Conservation (phyloP, 2,329 filamentous ascomycete species). For the Fusarium siculi region DNA sequence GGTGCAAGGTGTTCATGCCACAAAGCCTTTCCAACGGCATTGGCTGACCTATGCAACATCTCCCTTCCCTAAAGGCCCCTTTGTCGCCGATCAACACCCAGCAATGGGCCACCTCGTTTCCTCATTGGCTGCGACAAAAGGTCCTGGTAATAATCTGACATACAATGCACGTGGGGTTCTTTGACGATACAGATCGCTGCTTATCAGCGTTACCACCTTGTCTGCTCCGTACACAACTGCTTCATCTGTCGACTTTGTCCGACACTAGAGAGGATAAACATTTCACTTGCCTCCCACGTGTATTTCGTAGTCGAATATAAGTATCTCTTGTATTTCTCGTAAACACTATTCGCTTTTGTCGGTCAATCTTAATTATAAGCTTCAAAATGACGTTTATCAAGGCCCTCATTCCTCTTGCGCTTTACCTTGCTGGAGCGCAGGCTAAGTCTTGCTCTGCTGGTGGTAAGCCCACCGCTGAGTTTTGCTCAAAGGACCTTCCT, state of each 20-base stretch:
- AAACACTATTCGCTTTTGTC: background rate
- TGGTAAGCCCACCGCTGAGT: background rate
- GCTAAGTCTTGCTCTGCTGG: conserved; percentile 9
- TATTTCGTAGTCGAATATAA: background rate
- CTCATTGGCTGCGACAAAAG: conserved; percentile 34
- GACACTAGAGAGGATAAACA: background rate
- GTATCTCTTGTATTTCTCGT: background rate
- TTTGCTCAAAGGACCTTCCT: conserved; percentile 35
- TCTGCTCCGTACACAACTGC: conserved; percentile 25
- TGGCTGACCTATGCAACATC: background rate
- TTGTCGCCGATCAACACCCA: conserved; percentile 24
- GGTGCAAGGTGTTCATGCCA: background rate
- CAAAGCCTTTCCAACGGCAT: background rate
- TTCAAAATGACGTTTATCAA: conserved; percentile 21
- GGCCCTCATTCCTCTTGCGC: conserved; percentile 23
- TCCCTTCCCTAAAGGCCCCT: conserved; percentile 18
- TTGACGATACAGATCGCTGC: conserved; percentile 19
- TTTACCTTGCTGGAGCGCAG: conserved; percentile 1
- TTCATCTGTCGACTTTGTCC: conserved; percentile 23
- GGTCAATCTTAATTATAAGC: background rate
- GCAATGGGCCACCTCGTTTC: background rate
- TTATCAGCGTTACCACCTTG: conserved; percentile 21
- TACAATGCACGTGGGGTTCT: conserved; percentile 35
- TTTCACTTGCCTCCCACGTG: conserved; percentile 5
- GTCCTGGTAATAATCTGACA: conserved; percentile 30